Conservation (phyloP, 345 rosid species). For the Gossypioides kirkii region DNA sequence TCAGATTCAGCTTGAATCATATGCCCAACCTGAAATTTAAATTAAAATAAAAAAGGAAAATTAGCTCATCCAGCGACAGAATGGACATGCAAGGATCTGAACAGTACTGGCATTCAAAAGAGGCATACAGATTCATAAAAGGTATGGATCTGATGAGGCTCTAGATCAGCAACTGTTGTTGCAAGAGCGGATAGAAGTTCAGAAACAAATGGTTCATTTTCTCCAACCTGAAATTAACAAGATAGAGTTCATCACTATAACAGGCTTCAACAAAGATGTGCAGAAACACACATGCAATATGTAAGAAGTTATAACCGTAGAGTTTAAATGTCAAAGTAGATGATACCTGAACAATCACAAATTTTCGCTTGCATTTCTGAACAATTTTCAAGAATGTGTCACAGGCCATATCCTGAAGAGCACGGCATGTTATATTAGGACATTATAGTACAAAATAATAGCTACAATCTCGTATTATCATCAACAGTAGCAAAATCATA, state of each 20-base stretch:
- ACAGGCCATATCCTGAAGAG: constrained; percentile 94
- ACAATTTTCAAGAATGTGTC: constrained; percentile 99
- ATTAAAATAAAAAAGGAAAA: background rate
- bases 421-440: background rate
- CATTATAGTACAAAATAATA: background rate
- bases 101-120: constrained; percentile 4
- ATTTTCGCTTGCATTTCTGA: constrained; percentile 97
- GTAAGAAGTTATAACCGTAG: background rate
- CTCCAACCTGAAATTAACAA: constrained; percentile 72
- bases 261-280: background rate
- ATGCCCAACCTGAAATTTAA: constrained; percentile 66
- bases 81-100: constrained; percentile 6
- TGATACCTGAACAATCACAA: constrained; percentile 85
- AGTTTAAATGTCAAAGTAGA: background rate
- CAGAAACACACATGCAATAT: background rate
- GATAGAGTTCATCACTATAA: background rate
- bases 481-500: background rate
- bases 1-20: constrained; percentile 99
- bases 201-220: constrained; percentile 95
- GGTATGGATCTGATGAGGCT: constrained; percentile 96
- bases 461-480: background rate
- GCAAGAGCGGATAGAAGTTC: constrained; percentile 94
- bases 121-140: constrained; percentile 90
- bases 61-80: background rate
- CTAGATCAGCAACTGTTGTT: constrained; percentile 88